Conservation (phyloP, 345 rosid species). For the Stellera chamaejasme region DNA sequence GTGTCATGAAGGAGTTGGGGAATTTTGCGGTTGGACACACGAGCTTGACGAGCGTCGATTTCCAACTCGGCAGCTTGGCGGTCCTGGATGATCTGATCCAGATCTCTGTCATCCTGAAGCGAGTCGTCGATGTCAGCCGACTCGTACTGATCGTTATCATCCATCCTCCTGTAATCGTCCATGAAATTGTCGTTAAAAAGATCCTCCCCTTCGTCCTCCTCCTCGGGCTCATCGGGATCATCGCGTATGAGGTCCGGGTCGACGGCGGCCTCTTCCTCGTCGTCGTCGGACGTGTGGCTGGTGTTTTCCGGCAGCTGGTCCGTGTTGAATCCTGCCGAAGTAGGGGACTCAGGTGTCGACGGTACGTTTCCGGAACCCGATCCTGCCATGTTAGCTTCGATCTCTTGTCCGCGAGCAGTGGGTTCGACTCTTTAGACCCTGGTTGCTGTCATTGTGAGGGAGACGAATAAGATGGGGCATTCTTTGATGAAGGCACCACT, state of each 20-base stretch:
- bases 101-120: constrained; percentile 65
- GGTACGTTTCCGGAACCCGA: constrained; percentile 40
- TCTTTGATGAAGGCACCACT: neutral
- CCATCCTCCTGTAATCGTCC: constrained; percentile 69
- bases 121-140: constrained; percentile 76
- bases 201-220: constrained; percentile 90
- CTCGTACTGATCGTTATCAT: constrained; percentile 67
- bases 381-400: constrained; percentile 31
- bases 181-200: constrained; percentile 64
- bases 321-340: constrained; percentile 73
- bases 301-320: constrained; percentile 68
- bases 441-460: neutral
- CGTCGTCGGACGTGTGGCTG: constrained; percentile 56
- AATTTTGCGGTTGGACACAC: constrained; percentile 48
- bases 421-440: no score
- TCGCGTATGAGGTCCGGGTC: constrained; percentile 67
- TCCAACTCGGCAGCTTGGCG: constrained; percentile 72
- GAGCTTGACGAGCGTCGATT: constrained; percentile 66
- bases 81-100: constrained; percentile 67
- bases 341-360: constrained; percentile 70
- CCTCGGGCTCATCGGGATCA: constrained; percentile 57
- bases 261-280: constrained; percentile 91
- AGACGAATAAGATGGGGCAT: neutral
- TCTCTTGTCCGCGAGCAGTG: neutral
- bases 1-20: constrained; percentile 90